Base-by-base conservation (phyloP, 1,284 basidiomycete genomes). In the Kalmanozyma brasiliensis region DNA sequence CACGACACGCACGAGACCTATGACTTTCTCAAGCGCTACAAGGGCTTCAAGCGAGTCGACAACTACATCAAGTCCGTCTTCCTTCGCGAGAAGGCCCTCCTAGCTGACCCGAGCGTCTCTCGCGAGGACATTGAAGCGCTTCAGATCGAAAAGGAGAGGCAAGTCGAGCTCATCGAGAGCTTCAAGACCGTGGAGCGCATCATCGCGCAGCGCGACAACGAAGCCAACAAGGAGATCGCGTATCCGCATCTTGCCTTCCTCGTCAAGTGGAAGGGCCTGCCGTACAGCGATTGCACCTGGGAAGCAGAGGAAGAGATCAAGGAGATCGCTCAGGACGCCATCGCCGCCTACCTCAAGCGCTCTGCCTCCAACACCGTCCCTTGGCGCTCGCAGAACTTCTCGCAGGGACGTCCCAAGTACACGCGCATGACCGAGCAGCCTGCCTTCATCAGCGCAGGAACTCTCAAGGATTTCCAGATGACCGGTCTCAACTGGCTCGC, bases 401-500 rank as follows among this genome's bases (percentile, higher is more conserved):
- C 87, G 24, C 85, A 89, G 77, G 87, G 87, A 43, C 87, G 96
- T 26, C 96, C 95, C 1, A 68, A 85, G 19, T 98, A 94, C 84
- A 86, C 88, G 75, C 92, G 93, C 84, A 92, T 98, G 79, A 87
- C 86, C 17, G 90, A 91, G 79, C 93, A 98, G 82, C 96, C 96
- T 1, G 88, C 90, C 8, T 99, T 97, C 83, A 88, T 98, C 74
- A 85, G 83, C 59, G 73, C 73, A 33, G 92, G 92, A 10, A 85
- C 89, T 59, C 86, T 99, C 68, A 98, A 98, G 84, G 95, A 98
- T 74, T 99, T 98, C 86, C 96, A 99, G 85, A 86, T 98, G 52
- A 97, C 93, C 1, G 96, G 96, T 30, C 86, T 99, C 68, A 98
- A 98, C 83, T 99, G 96, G 96, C 87, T 99, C 20, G 92, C 93